Evolutionary conservation across 2,329 filamentous ascomycete genomes (phyloP).

Genomic region (Tolypocladium sp.): DNA sequence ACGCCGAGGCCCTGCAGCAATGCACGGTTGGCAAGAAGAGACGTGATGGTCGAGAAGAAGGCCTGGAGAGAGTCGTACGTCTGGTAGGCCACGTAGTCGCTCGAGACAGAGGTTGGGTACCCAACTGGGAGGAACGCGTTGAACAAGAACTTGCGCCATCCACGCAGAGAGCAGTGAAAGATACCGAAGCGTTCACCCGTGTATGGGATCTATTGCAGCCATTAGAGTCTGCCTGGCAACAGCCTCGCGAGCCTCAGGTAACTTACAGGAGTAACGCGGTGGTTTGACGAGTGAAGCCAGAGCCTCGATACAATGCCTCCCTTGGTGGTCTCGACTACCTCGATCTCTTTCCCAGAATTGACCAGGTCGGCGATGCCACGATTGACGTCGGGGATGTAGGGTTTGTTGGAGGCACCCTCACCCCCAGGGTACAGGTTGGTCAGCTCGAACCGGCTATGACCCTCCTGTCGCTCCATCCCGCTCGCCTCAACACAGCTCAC

Average conservation of each 20-base stretch:
- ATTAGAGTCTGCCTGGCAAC: not conserved
- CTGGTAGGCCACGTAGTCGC: constrained; percentile 72
- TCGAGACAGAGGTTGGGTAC: constrained; percentile 79
- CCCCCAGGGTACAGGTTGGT: not conserved
- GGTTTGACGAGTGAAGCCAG: constrained; percentile 22
- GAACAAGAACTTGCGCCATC: constrained; percentile 33
- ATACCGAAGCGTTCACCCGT: constrained; percentile 12
- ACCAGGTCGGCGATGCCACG: constrained; percentile 14
- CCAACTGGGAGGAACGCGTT: constrained; percentile 79
- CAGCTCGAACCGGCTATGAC: not conserved
- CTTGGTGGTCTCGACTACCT: constrained; percentile 27
- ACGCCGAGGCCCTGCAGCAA: constrained; percentile 76
- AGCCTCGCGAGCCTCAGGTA: not conserved
- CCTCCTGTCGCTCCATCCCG: not conserved
- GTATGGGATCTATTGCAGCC: not conserved
- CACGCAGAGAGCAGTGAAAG: constrained; percentile 17
- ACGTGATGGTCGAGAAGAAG: constrained; percentile 74
- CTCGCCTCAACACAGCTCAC: not conserved
- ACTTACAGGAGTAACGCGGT: constrained; percentile 16
- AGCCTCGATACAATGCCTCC: constrained; percentile 23
- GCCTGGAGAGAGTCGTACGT: constrained; percentile 70
- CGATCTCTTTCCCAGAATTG: constrained; percentile 14
- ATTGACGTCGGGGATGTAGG: not conserved
- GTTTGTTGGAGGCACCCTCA: not conserved
- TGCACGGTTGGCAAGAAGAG: constrained; percentile 70